Conservation (phyloP, 1,284 basidiomycete species). For the Sanghuangporus sanghuang region DNA sequence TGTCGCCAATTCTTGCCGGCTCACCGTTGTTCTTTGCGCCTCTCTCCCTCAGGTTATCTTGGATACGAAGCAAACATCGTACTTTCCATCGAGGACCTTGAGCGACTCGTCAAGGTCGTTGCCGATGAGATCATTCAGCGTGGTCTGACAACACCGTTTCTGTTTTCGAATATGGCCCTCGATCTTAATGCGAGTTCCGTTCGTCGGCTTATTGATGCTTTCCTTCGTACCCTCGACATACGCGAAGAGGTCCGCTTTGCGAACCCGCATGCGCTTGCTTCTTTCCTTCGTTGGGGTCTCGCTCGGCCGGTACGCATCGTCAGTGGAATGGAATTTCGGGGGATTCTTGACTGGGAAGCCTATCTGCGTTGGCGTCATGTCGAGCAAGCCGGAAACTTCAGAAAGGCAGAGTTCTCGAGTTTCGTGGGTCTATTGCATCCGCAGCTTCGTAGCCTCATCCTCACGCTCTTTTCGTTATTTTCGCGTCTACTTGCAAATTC, state of each 20-base stretch:
- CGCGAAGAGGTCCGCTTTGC: constrained; percentile 75
- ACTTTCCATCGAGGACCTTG: constrained; percentile 70
- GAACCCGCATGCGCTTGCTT: constrained; percentile 79
- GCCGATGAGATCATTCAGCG: constrained; percentile 67
- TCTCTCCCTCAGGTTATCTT: constrained; percentile 39
- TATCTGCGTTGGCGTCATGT: constrained; percentile 66
- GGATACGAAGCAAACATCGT: constrained; percentile 67
- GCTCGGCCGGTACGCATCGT: constrained; percentile 63
- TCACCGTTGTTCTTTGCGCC: not conserved
- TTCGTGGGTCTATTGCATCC: constrained; percentile 53
- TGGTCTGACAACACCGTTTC: constrained; percentile 79
- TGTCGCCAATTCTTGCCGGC: not conserved
- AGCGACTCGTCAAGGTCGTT: constrained; percentile 64
- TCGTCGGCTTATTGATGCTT: constrained; percentile 69
- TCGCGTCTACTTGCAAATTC: constrained; percentile 78
- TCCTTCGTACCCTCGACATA: constrained; percentile 49
- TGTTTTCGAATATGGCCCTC: constrained; percentile 83
- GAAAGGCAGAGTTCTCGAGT: constrained; percentile 59
- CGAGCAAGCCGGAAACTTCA: constrained; percentile 37
- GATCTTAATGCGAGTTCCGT: constrained; percentile 72
- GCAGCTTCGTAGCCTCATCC: constrained; percentile 53
- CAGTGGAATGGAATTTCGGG: constrained; percentile 63
- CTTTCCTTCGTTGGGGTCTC: constrained; percentile 83
- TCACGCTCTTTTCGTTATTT: constrained; percentile 68
- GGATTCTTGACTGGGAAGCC: constrained; percentile 71